Conservation (phyloP, 2,329 filamentous ascomycete species). For the Shiraia sp. region DNA sequence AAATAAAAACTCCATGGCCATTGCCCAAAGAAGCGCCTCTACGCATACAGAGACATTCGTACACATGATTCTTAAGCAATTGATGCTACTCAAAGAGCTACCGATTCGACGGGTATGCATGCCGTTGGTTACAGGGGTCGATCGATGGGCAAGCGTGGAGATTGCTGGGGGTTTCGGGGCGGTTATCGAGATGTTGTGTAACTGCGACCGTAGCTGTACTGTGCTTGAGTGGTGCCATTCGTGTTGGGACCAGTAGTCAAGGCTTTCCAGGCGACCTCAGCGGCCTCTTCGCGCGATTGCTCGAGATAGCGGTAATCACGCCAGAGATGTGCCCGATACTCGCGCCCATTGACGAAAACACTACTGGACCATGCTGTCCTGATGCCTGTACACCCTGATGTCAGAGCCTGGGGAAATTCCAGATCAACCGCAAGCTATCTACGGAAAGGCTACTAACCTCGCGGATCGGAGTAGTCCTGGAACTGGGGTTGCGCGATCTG, state of each 20-base stretch:
- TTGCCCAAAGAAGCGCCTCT: no score
- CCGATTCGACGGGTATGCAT: no score
- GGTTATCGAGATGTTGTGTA: constrained; percentile 26
- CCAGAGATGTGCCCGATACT: constrained; percentile 40
- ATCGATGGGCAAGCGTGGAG: no score
- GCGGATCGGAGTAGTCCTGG: constrained; percentile 43
- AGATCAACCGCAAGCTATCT: constrained; percentile 1
- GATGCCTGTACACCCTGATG: constrained; percentile 25
- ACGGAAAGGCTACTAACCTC: constrained; percentile 29
- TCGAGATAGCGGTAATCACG: constrained; percentile 43
- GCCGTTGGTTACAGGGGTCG: no score
- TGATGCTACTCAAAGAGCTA: no score
- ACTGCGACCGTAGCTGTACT: constrained; percentile 22
- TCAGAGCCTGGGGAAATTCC: constrained; percentile 10
- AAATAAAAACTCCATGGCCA: no score
- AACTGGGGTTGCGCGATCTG: constrained; percentile 42
- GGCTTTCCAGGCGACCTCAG: constrained; percentile 40
- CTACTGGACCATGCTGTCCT: constrained; percentile 43
- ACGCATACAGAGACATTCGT: no score
- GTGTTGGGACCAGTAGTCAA: constrained; percentile 20
- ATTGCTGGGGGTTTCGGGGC: no score
- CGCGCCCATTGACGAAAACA: constrained; percentile 39
- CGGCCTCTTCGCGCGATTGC: constrained; percentile 43
- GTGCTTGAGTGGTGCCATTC: constrained; percentile 17
- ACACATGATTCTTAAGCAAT: no score